Conservation (phyloP, 225 moss, liverwort and hornwort genomes). For the Physcomitrium patens region DNA sequence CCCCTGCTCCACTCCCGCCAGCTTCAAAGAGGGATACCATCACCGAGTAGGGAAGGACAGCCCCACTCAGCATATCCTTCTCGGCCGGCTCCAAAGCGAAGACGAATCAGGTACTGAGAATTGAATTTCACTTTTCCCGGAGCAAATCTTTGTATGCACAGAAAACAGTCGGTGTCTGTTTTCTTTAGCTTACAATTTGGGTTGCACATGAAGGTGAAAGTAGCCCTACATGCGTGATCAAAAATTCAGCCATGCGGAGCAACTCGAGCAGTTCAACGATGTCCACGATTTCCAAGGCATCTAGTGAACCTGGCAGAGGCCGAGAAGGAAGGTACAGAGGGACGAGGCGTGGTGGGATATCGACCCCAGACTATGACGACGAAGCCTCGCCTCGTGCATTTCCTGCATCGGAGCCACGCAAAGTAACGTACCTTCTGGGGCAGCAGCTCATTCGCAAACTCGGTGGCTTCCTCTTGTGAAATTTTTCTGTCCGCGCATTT, state of each 20-base stretch:
- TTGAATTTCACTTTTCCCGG: too few relatives aligned
- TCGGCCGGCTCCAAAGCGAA: constrained; percentile 21
- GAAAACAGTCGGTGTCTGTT: neutral
- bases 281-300: constrained; percentile 52
- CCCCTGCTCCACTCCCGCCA: neutral
- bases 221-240: constrained; percentile 58
- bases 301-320: constrained; percentile 34
- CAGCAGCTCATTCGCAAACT: too few relatives aligned
- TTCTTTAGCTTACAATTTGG: neutral
- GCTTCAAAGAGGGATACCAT: constrained; percentile 1
- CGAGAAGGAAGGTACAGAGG: constrained; percentile 19
- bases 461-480: too few relatives aligned
- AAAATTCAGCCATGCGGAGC: constrained; percentile 49
- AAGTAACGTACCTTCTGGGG: constrained; percentile 24
- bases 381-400: constrained; percentile 3
- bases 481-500: too few relatives aligned
- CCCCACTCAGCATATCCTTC: neutral
- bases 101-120: constrained; percentile 35
- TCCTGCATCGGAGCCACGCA: constrained; percentile 18
- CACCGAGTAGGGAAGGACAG: neutral
- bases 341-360: constrained; percentile 9
- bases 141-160: too few relatives aligned
- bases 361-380: constrained; percentile 19
- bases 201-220: constrained; percentile 37
- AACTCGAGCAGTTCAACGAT: constrained; percentile 54